These are phyloP conservation scores for Neurospora sp. DNA, from an alignment of 495 filamentous ascomycete genomes.

Conservation along the genomic window DNA sequence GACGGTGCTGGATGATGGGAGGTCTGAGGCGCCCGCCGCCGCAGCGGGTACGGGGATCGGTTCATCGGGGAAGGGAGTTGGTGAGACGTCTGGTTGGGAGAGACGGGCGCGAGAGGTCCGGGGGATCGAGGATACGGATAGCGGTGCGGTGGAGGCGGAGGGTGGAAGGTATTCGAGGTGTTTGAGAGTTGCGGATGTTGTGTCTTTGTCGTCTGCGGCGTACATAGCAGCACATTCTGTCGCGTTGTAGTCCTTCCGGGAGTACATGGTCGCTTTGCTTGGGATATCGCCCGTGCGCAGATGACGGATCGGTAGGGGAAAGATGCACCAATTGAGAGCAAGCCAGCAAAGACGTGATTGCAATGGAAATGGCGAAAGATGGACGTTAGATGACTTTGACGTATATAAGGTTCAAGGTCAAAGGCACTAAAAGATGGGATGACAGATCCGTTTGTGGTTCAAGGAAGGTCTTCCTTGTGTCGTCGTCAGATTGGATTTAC, in stretches of 20 bases:
- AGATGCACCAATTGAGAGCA: background rate
- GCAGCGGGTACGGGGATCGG: constrained; percentile 10
- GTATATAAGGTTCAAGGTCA: background rate
- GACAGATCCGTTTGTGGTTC: background rate
- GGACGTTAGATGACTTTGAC: background rate
- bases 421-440: background rate
- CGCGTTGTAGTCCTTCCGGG: background rate
- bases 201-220: background rate
- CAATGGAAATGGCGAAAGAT: background rate
- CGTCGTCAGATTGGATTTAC: background rate
- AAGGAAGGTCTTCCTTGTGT: background rate
- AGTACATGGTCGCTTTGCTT: background rate
- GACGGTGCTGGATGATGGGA: constrained; percentile 37
- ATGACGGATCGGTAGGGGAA: background rate
- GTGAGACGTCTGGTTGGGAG: constrained; percentile 18
- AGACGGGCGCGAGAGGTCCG: constrained; percentile 16
- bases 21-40: background rate
- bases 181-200: background rate
- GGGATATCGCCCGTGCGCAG: background rate
- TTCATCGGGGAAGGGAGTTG: constrained; percentile 15
- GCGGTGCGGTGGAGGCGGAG: background rate
- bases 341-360: background rate
- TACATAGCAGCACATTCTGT: background rate
- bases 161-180: background rate
- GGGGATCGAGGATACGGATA: background rate